Evolutionary conservation across 2,329 filamentous ascomycete species (phyloP).

Genomic region (Fusarium scirpi): DNA sequence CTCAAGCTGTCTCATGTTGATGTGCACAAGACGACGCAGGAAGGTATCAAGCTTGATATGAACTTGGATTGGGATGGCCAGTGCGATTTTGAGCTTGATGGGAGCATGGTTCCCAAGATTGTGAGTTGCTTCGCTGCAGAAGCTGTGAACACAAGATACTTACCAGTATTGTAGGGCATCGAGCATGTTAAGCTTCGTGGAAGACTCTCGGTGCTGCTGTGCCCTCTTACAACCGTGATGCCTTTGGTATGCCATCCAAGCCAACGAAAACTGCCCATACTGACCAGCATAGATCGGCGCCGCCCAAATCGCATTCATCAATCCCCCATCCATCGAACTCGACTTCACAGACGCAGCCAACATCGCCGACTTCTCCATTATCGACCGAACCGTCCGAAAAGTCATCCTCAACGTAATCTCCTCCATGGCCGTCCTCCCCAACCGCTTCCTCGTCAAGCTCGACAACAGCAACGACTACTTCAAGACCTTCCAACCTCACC

Average conservation of each 20-base stretch:
- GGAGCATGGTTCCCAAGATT: constrained; percentile 43
- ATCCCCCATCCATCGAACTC: constrained; percentile 42
- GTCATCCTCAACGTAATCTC: constrained; percentile 43
- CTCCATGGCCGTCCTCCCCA: constrained; percentile 45
- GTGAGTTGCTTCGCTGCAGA: constrained; percentile 7
- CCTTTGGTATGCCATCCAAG: constrained; percentile 36
- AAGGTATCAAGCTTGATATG: constrained; percentile 47
- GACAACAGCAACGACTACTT: constrained; percentile 46
- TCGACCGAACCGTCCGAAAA: constrained; percentile 43
- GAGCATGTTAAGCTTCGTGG: constrained; percentile 44
- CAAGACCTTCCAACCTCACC: constrained; percentile 45
- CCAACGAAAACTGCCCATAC: background rate
- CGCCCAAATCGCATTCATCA: constrained; percentile 45
- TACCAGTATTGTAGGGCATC: constrained; percentile 29
- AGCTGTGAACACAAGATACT: accelerated
- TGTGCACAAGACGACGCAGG: constrained; percentile 40
- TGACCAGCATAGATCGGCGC: constrained; percentile 39
- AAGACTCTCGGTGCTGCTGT: constrained; percentile 38
- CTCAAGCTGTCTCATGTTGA: constrained; percentile 42
- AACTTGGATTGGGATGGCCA: constrained; percentile 42
- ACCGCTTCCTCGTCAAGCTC: constrained; percentile 46
- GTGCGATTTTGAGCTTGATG: constrained; percentile 46
- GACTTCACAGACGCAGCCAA: constrained; percentile 47
- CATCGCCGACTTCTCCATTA: constrained; percentile 41
- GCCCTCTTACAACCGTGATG: constrained; percentile 43